Evolutionary conservation across 2,329 filamentous ascomycete species (phyloP), one percentile per base, ranked within the genome.

Genomic region (Diaporthe eres): DNA sequence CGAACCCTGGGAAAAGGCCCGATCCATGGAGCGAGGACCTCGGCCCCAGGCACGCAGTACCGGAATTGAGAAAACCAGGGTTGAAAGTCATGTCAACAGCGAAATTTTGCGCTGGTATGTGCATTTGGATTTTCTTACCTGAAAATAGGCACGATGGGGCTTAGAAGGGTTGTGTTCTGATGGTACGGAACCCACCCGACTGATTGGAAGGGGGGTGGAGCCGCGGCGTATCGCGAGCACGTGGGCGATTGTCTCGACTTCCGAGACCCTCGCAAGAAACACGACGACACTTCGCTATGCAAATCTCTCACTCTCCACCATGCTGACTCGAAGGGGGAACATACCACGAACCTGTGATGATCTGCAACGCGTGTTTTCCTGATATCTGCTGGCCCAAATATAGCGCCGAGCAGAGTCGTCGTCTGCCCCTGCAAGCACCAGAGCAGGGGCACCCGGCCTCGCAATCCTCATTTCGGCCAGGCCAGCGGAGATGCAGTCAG

Each of bases 381-480:
- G 28, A n/a, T 4, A n/a, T 37, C 42, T 67, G n/a, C 9, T 10
- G 17, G 61, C 61, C 61, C 61, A 67, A 67, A 67, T 67, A 34
- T 67, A 67, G 61, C 61, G 34, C 22, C 25, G 57, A 19, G 3
- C 17, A n/a, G 61, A n/a, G 61, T 37, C 42, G 61, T 51, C 61
- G 42, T 34, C 61, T 51, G 28, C 42, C 61, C 61, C 61, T 67
- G 61, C 44, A 67, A 34, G 12, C 19, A 7, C 39, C 17, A 7
- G 10, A 37, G 28, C 61, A 67, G 61, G 42, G 44, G 61, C 61
- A 67, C 28, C 61, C 31, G 61, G 61, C 19, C 42, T 49, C 28
- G 17, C 61, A n/a, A 49, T 67, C 28, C 61, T 67, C 61, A 67
- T 67, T 49, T 49, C 61, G 61, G 28, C 42, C 17, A 49, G 42